Evolutionary conservation across 805 yeast genomes (phyloP), one percentile per base, ranked within the genome.

Genomic region (Saccharomycopsis fibuligera): DNA sequence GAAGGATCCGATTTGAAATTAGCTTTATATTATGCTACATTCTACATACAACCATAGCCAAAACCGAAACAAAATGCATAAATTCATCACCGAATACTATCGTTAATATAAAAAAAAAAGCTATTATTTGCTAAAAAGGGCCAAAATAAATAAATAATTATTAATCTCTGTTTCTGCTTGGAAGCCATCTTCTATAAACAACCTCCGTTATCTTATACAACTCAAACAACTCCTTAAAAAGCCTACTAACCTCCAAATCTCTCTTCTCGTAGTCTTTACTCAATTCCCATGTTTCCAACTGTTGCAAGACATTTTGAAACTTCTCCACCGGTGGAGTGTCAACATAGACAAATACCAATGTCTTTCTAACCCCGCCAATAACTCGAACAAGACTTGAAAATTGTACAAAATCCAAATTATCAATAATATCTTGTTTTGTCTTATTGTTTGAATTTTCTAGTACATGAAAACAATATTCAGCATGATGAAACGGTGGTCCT

Each of bases 401-500:
- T 22, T 51, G 47, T 9, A 36, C 43, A 22, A 78, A 90, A 83
- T 60, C 70, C 72, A 75, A 78, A 79, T 50, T 64, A 71, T 31
- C 60, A 64, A 0, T 64, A 47, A 8, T 47, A 56, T 1, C 54
- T 55, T 25, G 47, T 44, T 48, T 66, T 65, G 30, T 61, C 53
- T 6, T 61, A 68, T 21, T 63, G 17, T 33, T 23, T 40, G 63
- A 63, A 39, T 67, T 64, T 1, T 75, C 71, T 24, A 78, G 50
- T 4, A 85, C 68, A 41, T 75, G 60, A 2, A 87, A 67, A 5
- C 91, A 86, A 62, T 78, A 86, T 61, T 89, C 96, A 0, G 99
- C 97, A 62, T 93, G 99, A 44, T 83, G 79, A 62, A 90, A 88
- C 1, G 97, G 97, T 6, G 98, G 99, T 0, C 99, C 99, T 50